Evolutionary conservation across 306 rosid genomes (phyloP).

Genomic region (Oemleria cerasiformis): DNA sequence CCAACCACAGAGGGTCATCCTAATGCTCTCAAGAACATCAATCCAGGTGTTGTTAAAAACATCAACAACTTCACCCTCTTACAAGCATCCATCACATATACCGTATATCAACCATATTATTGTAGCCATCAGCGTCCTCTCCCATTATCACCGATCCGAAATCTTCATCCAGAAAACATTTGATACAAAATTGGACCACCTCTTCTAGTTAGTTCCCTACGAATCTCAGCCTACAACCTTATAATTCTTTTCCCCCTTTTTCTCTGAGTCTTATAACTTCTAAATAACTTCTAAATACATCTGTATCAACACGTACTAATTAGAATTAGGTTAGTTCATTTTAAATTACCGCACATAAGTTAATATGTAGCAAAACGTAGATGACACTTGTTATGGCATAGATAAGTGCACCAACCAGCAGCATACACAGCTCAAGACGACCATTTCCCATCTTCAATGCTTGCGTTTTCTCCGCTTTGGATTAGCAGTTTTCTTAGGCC

Average conservation of each 20-base stretch:
- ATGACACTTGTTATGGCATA: background rate
- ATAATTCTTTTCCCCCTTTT: conserved; percentile 3
- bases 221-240: background rate
- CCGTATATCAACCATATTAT: conserved; percentile 45
- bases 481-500: background rate
- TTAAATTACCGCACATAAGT: too few relatives aligned
- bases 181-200: too few relatives aligned
- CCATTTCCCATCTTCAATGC: background rate
- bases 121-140: conserved; percentile 36
- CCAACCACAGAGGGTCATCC: conserved; percentile 73
- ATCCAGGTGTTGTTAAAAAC: conserved; percentile 64
- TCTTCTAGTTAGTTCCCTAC: too few relatives aligned
- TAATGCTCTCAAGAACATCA: conserved; percentile 62
- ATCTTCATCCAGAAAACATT: conserved; percentile 32
- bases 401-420: background rate
- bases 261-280: conserved; percentile 16
- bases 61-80: conserved; percentile 46
- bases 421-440: background rate
- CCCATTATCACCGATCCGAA: conserved; percentile 45
- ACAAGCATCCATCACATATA: conserved; percentile 58
- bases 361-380: conserved; percentile 5
- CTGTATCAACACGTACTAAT: conserved; percentile 18
- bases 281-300: too few relatives aligned
- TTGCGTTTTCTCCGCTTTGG: background rate
- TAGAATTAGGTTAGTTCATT: too few relatives aligned